Evolutionary conservation across 2,329 filamentous ascomycete genomes (phyloP).

Genomic region (Xylaria sp.): DNA sequence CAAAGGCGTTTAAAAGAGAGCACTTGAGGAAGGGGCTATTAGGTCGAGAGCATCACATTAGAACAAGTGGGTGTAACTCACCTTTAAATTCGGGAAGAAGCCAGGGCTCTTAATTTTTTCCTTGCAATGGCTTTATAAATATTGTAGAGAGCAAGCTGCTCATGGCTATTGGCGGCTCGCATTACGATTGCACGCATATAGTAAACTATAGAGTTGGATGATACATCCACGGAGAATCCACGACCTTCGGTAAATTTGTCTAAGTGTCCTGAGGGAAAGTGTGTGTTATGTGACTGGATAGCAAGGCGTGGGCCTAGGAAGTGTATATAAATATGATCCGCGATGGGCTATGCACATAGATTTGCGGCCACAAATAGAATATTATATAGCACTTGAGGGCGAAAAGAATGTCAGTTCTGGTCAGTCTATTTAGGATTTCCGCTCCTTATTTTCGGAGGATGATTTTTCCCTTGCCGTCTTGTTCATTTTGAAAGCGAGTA

Average conservation of each 20-base stretch:
- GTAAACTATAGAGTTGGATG: background rate
- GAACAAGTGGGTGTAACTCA: background rate
- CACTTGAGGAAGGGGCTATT: background rate
- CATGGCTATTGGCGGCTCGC: slow-evolving; percentile 4
- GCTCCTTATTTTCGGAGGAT: background rate
- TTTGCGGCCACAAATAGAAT: background rate
- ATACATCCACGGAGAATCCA: background rate
- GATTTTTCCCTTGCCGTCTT: too few species aligned
- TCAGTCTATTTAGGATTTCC: background rate
- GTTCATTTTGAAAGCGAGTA: too few species aligned
- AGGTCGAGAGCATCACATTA: slow-evolving; percentile 1
- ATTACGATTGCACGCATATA: slow-evolving; percentile 19
- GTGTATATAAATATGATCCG: background rate
- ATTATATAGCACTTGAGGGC: background rate
- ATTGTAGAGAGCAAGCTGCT: slow-evolving; percentile 16
- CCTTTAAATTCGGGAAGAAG: background rate
- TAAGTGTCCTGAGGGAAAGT: background rate
- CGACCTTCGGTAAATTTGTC: background rate
- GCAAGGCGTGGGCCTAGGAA: background rate
- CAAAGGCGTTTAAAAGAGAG: slow-evolving; percentile 31
- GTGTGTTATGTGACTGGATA: background rate
- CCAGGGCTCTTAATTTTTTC: slow-evolving; percentile 15
- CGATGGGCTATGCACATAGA: background rate
- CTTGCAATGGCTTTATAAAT: slow-evolving; percentile 9
- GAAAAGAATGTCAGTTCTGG: background rate